phyloP scores from a whole-genome alignment of 1,284 basidiomycete genomes.

The Ustilago loliicola region DNA sequence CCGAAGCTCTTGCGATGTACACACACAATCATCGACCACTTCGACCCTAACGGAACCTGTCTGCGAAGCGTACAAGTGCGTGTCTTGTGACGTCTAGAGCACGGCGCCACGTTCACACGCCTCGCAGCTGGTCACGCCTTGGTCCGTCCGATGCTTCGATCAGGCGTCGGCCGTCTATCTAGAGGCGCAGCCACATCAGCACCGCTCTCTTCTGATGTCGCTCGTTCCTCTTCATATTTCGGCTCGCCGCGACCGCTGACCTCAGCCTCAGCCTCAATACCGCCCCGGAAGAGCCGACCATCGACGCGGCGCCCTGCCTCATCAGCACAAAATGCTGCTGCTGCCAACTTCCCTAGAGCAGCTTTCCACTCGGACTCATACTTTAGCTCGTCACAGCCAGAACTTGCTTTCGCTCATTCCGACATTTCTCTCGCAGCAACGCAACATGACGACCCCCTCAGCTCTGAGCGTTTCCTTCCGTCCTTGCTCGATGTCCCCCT shows the following conservation, averaged over 20 bases:
- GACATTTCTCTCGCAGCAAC: neutral
- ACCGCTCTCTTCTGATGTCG: neutral
- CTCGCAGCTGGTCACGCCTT: slow-evolving; percentile 17
- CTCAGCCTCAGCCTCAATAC: neutral
- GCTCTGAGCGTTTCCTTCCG: slow-evolving; percentile 35
- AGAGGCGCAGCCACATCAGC: slow-evolving; percentile 32
- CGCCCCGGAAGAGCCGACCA: neutral
- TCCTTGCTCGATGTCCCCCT: slow-evolving; percentile 27
- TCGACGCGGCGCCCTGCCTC: neutral
- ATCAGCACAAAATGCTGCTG: neutral
- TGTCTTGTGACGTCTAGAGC: slow-evolving; percentile 14
- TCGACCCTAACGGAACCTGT: neutral
- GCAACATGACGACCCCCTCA: neutral
- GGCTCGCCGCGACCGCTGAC: neutral
- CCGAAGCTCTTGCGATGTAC: slow-evolving; percentile 25
- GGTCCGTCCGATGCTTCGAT: slow-evolving; percentile 38
- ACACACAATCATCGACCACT: neutral
- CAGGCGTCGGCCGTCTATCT: slow-evolving; percentile 29
- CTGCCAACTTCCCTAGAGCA: neutral
- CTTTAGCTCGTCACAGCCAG: slow-evolving; percentile 33
- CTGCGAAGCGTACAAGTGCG: slow-evolving; percentile 7
- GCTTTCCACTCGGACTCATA: slow-evolving; percentile 27
- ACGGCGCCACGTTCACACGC: slow-evolving; percentile 17
- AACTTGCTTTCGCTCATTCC: neutral
- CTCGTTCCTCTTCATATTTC: neutral